Base-by-base conservation (phyloP, 306 rosid species). In the Rubus idaeus region DNA sequence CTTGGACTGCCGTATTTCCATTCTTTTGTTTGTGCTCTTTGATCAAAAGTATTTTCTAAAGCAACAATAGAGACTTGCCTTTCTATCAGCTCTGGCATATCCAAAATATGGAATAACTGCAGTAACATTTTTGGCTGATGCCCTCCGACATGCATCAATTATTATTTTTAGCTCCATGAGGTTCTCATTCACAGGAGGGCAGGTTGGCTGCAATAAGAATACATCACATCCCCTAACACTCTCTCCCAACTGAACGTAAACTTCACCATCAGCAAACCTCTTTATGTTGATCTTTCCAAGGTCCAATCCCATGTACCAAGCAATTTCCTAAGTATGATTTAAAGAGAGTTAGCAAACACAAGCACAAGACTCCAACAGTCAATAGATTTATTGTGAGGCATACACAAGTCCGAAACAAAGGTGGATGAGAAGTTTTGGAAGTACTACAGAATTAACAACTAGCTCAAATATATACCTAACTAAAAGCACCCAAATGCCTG, bases 81-180 rank as follows among this genome's bases (percentile, higher is more conserved):
- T 95, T 87, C 97, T 90, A 80, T 95, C 97, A 63, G 99, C 97
- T 85, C 99, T 88, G 70, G 99, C 97, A 84, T 95, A 95, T 81
- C 99, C 99, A 81, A 95, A 95, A 83, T 95, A 95, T 10, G 97
- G 99, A 86, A 91, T 91, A 30, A 95, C 99, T 3, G 96, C 98
- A 64, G 97, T 95, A 75, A 95, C 83, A 71, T 83, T 95, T 78
- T 93, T 92, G 35, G 99, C 99, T 0, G 99, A 95, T 0, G 99
- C 99, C 77, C 99, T 87, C 61, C 99, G 86, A 79, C 97, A 92
- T 66, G 99, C 99, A 88, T 95, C 98, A 66, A 92, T 87, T 97
- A 95, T 87, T 70, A 95, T 79, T 55, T 84, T 74, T 75, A 95
- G 93, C 88, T 95, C 99, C 97, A 95, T 95, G 74, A 95, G 83